Percentiles rank a stretch among this genome's conserved stretches.
These are phyloP conservation scores for Russula virescens DNA, from an alignment of 768 basidiomycete genomes.

Conservation along the genomic window DNA sequence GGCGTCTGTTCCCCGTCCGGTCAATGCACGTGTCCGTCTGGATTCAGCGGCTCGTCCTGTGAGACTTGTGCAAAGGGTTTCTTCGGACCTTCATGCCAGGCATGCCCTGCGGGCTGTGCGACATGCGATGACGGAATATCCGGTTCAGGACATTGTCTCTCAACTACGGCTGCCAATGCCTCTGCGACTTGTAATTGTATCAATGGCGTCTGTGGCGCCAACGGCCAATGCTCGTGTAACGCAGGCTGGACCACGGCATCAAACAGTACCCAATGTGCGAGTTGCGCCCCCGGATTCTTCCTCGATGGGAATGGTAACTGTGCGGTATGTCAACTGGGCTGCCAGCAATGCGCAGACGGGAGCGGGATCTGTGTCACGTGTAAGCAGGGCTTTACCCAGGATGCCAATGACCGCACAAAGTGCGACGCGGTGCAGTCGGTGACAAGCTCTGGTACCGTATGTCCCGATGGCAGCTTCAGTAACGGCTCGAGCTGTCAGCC, in stretches of 20 bases:
- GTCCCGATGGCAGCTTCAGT: slow-evolving; percentile 63
- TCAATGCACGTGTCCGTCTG: slow-evolving; percentile 63
- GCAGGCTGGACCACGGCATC: slow-evolving; percentile 65
- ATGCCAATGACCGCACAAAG: slow-evolving; percentile 58
- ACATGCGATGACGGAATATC: slow-evolving; percentile 75
- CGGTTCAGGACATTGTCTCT: slow-evolving; percentile 69
- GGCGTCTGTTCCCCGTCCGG: slow-evolving; percentile 69
- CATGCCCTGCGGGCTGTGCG: slow-evolving; percentile 64
- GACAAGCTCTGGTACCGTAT: slow-evolving; percentile 47
- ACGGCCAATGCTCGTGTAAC: slow-evolving; percentile 71
- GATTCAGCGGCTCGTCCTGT: slow-evolving; percentile 75
- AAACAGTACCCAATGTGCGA: slow-evolving; percentile 73
- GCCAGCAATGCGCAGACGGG: slow-evolving; percentile 58
- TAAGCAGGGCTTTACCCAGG: slow-evolving; percentile 60
- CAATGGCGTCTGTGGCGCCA: slow-evolving; percentile 68
- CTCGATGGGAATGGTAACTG: slow-evolving; percentile 62
- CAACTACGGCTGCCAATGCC: slow-evolving; percentile 41
- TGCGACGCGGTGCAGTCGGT: slow-evolving; percentile 52
- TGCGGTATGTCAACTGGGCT: slow-evolving; percentile 68
- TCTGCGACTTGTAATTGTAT: slow-evolving; percentile 73
- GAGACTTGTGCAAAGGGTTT: slow-evolving; percentile 70
- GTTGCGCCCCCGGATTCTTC: slow-evolving; percentile 75
- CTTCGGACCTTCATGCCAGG: slow-evolving; percentile 66
- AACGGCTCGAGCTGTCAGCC: slow-evolving; percentile 46
- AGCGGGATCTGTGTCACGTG: slow-evolving; percentile 72